Evolutionary conservation across 208 protist genomes (phyloP), one percentile per base, ranked within the genome.

Genomic region (Crithidia brevicula): DNA sequence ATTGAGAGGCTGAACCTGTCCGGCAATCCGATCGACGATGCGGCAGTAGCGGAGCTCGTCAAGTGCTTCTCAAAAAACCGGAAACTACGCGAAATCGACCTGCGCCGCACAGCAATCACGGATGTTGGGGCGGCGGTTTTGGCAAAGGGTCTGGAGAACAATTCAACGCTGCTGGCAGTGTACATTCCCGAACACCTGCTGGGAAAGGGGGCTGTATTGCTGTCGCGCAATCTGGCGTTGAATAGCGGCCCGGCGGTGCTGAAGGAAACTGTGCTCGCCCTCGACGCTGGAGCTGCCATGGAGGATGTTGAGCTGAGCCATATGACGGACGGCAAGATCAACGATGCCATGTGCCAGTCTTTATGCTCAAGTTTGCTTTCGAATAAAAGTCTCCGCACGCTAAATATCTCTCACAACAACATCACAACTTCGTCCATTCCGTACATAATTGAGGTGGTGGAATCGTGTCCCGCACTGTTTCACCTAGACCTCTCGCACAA

Each of bases 401-500:
- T 94, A 20, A 78, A 92, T 42, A 33, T 97, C 42, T 82, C 82
- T 11, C 23, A 76, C 38, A 97, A 97, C 85, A 27, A 62, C 25
- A 82, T 97, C 33, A 92, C 89, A 2, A 65, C 80, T 8, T 67
- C 69, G 0, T 76, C 81, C 25, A 62, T 84, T 33, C 77, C 83
- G 11, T 89, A 80, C 65, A 63, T 97, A 20, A 43, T 67, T 10
- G 84, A 95, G 38, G 74, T 86, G 22, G 57, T 97, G 31, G 75
- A 88, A 23, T 36, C 73, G 27, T 92, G 71, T 51, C 67, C 67
- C 18, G 72, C 36, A 27, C 77, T 97, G 3, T 68, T 23, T 20
- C 67, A 36, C n/a, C 56, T 97, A 18, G 77, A 94, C 56, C 58
- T 97, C 8, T 81, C 82, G 18, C 22, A 87, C 72, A 97, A 97